These are phyloP conservation scores for Sphaceloma murrayae DNA, from an alignment of 2,329 filamentous ascomycete genomes.

Conservation along the genomic window DNA sequence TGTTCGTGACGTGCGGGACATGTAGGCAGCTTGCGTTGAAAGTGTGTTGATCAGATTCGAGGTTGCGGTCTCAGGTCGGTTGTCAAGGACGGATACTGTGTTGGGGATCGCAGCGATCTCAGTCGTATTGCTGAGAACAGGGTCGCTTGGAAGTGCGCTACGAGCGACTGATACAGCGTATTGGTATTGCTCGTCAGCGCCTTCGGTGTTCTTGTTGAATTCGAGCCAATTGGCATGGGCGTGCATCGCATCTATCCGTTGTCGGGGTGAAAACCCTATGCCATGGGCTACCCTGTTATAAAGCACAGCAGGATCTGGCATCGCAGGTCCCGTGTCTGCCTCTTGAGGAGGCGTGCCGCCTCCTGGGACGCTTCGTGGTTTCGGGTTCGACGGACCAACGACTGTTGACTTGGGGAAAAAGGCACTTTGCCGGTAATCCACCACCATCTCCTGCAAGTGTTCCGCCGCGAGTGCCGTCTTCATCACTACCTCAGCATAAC, in stretches of 20 bases:
- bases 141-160: slow-evolving; percentile 40
- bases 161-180: slow-evolving; percentile 69
- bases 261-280: slow-evolving; percentile 64
- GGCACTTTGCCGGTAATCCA: slow-evolving; percentile 55
- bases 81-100: slow-evolving; percentile 47
- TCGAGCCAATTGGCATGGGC: slow-evolving; percentile 79
- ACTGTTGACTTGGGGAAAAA: slow-evolving; percentile 66
- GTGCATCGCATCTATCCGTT: slow-evolving; percentile 71
- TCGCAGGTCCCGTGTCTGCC: slow-evolving; percentile 63
- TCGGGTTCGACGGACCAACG: slow-evolving; percentile 72
- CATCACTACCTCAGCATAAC: slow-evolving; percentile 78
- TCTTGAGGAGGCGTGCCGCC: slow-evolving; percentile 58
- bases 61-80: slow-evolving; percentile 43
- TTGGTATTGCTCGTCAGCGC: slow-evolving; percentile 61
- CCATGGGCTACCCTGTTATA: slow-evolving; percentile 78
- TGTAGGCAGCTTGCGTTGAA: slow-evolving; percentile 69
- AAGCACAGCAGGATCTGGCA: slow-evolving; percentile 60
- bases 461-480: slow-evolving; percentile 66
- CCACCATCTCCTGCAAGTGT: slow-evolving; percentile 68
- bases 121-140: slow-evolving; percentile 17
- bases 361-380: slow-evolving; percentile 61
- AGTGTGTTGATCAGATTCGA: slow-evolving; percentile 65
- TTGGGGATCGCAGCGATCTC: slow-evolving; percentile 46
- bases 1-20: slow-evolving; percentile 59
- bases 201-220: slow-evolving; percentile 57